Evolutionary conservation across 2,329 filamentous ascomycete species (phyloP), one percentile per base, ranked within the genome.

Genomic region (Fusarium coicis): DNA sequence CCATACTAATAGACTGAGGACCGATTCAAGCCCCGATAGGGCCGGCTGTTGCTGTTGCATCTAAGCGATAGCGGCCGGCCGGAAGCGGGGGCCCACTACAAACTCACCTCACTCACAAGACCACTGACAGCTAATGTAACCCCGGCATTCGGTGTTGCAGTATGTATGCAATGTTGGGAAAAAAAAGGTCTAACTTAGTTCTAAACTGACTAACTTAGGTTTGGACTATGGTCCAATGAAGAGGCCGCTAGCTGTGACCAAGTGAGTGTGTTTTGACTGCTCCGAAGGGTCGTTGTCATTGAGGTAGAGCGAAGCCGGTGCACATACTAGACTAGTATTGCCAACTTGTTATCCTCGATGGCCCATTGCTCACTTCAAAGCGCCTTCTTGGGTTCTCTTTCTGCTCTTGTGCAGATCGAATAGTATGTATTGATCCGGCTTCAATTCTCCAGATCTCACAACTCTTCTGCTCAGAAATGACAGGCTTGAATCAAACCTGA

Each of bases 11-110:
- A 57, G 54, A 37, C 32, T 44, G 55, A 53, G 44, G 36, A 44
- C 44, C 57, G 55, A 54, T 43, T 55, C 23, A 68, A 63, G 64
- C 68, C 68, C 70, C 70, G 68, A 72, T 72, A 72, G 69, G 50
- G 55, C 63, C 56, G 68, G 36, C 36, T 71, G 66, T 37, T 52
- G 36, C 43, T 56, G 47, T 69, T 70, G 66, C 60, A 70, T 66
- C 66, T 61, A 70, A 66, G 62, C 68, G 68, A 68, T 66, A 70
- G 68, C 67, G 68, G 68, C 68, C 67, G 68, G 52, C 63, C 68
- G 68, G 68, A 61, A 72, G 52, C 66, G 66, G 67, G 53, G 47
- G 10, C 30, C 66, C 66, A 70, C 68, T 57, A 40, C 34, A 54
- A 54, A 26, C 34, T 37, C 36, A 55, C 63, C 34, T 37, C 36